phyloP scores from a whole-genome alignment of 164 flowering plant genomes.

The Litsea cubeba region DNA sequence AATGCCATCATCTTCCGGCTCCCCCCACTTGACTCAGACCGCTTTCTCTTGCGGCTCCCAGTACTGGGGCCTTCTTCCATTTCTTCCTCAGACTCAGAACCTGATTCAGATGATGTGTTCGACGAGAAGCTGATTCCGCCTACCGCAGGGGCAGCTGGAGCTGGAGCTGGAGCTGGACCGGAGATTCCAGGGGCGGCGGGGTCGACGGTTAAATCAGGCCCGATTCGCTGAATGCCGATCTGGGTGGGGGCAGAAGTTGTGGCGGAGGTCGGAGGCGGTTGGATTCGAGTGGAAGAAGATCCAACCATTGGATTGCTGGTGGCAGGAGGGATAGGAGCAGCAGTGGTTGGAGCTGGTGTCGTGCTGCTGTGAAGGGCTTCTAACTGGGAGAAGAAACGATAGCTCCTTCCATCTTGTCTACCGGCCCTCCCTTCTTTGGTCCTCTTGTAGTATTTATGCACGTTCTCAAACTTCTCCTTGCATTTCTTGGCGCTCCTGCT shows the following conservation, averaged over 20 bases:
- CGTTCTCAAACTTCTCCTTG: conserved; percentile 74
- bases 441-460: conserved; percentile 66
- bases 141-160: conserved; percentile 6
- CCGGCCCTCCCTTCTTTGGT: conserved; percentile 68
- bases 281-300: conserved; percentile 5
- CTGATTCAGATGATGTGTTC: conserved; percentile 34
- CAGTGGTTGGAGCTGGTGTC: not conserved
- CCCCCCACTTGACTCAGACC: conserved; percentile 19
- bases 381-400: conserved; percentile 54
- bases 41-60: conserved; percentile 32
- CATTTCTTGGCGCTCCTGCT: conserved; percentile 62
- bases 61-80: conserved; percentile 10
- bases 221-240: not conserved
- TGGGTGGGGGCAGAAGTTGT: not conserved
- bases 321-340: not conserved
- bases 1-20: conserved; percentile 46
- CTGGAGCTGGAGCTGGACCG: not conserved
- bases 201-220: conserved; percentile 5
- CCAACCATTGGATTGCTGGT: conserved; percentile 10
- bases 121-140: conserved; percentile 50
- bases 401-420: conserved; percentile 67
- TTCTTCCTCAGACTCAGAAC: conserved; percentile 9
- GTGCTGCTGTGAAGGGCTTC: conserved; percentile 51
- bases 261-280: not conserved
- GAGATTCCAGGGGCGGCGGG: conserved; percentile 1